Evolutionary conservation across 805 yeast genomes (phyloP), one percentile per base, ranked within the genome.

Genomic region (Alloascoidea africana): DNA sequence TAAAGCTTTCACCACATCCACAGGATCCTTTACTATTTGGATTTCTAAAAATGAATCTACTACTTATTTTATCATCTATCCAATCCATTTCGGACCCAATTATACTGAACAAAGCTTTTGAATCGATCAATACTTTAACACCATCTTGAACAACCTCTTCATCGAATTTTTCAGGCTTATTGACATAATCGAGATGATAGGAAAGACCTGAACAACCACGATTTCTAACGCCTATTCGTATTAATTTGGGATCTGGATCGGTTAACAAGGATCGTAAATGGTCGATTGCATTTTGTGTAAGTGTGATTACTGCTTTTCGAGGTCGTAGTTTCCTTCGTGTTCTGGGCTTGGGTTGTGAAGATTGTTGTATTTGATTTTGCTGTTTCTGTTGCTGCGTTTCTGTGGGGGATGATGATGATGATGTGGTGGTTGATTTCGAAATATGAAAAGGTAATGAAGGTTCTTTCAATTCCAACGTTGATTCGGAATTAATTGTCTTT

Each of bases 21-120:
- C 98, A 91, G 36, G 94, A 83, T 19, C 97, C 98, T 63, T 89
- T 91, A 32, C 94, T 81, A 60, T 91, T 91, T 44, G 98, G 98
- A 57, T 91, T 91, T 54, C 70, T 79, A 66, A 91, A 91, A 14
- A 91, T 85, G 55, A 91, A 91, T 51, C 93, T 72, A 11, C 91
- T 76, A 19, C 86, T 71, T 44, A 91, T 64, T 56, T 85, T 87
- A 52, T 91, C 96, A 52, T 91, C 97, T 36, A 84, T 66, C 95
- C 96, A 91, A 59, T 91, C 98, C 98, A 91, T 91, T 58, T 87
- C 94, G 4, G 94, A 80, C 1, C 98, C 98, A 41, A 91, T 94
- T 34, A 91, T 87, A 47, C 93, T 79, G 57, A 91, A 87, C 39
- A 91, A 66, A 0, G 98, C 98, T 57, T 91, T 91, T 17, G 97